Percentiles rank a stretch among this genome's conserved stretches.
Conservation (phyloP, 371 early-diverging fungal species). For the Mucor ambiguus region DNA sequence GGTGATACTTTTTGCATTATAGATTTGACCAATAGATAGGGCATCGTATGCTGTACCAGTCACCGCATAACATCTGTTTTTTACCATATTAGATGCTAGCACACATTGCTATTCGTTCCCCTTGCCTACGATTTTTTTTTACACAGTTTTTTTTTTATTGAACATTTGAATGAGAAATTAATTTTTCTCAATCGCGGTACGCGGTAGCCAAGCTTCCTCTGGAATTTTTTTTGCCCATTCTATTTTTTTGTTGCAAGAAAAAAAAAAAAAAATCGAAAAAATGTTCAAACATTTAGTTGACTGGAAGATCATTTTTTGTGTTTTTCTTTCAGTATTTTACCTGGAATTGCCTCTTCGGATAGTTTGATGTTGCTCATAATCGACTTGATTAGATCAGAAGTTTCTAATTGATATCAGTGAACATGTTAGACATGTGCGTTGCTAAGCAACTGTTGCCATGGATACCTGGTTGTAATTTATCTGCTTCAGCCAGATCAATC, state of each 20-base stretch:
- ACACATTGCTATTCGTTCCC: constrained; percentile 18
- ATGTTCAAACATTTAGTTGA: constrained; percentile 2
- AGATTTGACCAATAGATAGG: constrained; percentile 7
- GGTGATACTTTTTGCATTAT: not conserved
- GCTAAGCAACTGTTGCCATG: not conserved
- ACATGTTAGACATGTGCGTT: constrained; percentile 1
- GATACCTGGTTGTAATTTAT: constrained; percentile 26
- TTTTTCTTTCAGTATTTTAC: constrained; percentile 21
- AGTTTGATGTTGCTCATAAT: constrained; percentile 43
- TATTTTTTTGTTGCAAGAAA: constrained; percentile 14
- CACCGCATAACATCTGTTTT: constrained; percentile 7
- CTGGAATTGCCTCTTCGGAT: constrained; percentile 37
- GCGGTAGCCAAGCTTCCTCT: constrained; percentile 44
- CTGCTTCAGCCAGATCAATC: constrained; percentile 20
- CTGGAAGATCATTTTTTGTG: not conserved
- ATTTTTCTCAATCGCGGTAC: constrained; percentile 12
- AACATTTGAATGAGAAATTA: constrained; percentile 5
- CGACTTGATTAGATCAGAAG: constrained; percentile 38
- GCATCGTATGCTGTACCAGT: not conserved
- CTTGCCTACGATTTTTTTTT: not conserved
- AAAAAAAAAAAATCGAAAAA: not conserved
- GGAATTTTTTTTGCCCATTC: constrained; percentile 47
- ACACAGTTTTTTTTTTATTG: constrained; percentile 4
- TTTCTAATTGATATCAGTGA: constrained; percentile 20
- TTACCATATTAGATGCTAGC: constrained; percentile 16